Percentiles rank a stretch among this genome's conserved stretches.
phyloP scores from a whole-genome alignment of 148 eudicot species.

The Spergularia marina region DNA sequence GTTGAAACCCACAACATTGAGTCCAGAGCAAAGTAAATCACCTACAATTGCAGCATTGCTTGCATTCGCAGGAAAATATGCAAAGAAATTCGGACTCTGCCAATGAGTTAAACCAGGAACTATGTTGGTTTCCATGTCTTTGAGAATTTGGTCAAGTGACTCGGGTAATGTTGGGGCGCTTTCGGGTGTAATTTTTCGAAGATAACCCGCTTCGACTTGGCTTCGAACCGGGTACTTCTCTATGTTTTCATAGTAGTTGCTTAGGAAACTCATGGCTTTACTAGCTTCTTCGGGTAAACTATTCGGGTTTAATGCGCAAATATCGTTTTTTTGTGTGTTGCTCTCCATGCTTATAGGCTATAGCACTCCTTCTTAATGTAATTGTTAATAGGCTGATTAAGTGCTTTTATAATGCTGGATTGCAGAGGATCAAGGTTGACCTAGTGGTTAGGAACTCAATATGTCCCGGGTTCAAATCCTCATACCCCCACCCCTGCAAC shows the following conservation, averaged over 20 bases:
- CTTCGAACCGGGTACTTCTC: slow-evolving; percentile 39
- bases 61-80: slow-evolving; percentile 34
- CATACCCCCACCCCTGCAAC: no score
- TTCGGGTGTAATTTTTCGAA: slow-evolving; percentile 14
- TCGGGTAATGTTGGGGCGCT: slow-evolving; percentile 32
- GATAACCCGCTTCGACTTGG: slow-evolving; percentile 45
- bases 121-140: slow-evolving; percentile 34
- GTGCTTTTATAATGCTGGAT: no score
- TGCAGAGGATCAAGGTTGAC: no score
- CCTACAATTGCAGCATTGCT: slow-evolving; percentile 38
- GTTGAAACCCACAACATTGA: slow-evolving; percentile 44
- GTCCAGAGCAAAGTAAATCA: slow-evolving; percentile 39
- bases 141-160: slow-evolving; percentile 26
- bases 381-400: no score
- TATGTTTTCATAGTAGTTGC: slow-evolving; percentile 37
- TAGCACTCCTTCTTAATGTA: no score
- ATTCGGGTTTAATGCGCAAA: not conserved
- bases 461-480: no score
- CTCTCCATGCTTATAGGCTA: no score
- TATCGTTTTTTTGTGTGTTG: no score
- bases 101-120: slow-evolving; percentile 52
- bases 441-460: no score
- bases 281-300: not conserved
- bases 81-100: slow-evolving; percentile 52
- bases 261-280: slow-evolving; percentile 27